Base-by-base conservation (phyloP, 805 yeast species). In the Saccharomycopsis sp. region DNA sequence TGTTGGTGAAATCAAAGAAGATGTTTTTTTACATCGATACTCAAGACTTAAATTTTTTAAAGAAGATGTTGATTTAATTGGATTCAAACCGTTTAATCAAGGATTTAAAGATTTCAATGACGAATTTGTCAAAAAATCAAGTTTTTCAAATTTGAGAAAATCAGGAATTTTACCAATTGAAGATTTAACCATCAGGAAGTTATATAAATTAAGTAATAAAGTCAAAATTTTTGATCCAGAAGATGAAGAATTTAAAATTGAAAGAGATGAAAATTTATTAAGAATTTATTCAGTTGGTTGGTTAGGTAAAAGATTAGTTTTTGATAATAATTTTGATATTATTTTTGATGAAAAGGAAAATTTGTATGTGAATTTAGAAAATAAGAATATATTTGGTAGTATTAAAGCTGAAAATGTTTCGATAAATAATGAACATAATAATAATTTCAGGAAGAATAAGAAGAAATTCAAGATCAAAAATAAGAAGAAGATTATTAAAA, bases 41-140 rank as follows among this genome's bases (percentile, higher is more conserved):
- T 47, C 53, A 5, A 65, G 89, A 55, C 51, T 55, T 2, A 70
- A 74, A 41, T 70, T 69, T 40, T 80, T 79, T 52, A 58, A 63
- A 34, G 89, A 82, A 51, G 92, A 81, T 58, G 74, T 79, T 12
- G 57, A 64, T 18, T 60, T 76, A 48, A 73, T 72, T 44, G 87
- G 78, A 46, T 79, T 76, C 51, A 59, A 64, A 21, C 70, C 79
- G 3, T 61, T 81, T 14, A 67, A 62, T 47, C 68, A 66, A n/a
- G n/a, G n/a, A 39, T 63, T 79, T 41, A 67, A 66, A 38, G 88
- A 79, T 52, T 80, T 79, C 49, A 64, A 76, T 18, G 87, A 80
- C 50, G 61, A 60, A 23, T 57, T 74, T 21, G 69, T 71, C 26
- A 59, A 49, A 21, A 53, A 51, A 26, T 52, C 55, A 26, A 58